Base-by-base conservation (phyloP, 345 rosid genomes). In the Populus pruinosa region DNA sequence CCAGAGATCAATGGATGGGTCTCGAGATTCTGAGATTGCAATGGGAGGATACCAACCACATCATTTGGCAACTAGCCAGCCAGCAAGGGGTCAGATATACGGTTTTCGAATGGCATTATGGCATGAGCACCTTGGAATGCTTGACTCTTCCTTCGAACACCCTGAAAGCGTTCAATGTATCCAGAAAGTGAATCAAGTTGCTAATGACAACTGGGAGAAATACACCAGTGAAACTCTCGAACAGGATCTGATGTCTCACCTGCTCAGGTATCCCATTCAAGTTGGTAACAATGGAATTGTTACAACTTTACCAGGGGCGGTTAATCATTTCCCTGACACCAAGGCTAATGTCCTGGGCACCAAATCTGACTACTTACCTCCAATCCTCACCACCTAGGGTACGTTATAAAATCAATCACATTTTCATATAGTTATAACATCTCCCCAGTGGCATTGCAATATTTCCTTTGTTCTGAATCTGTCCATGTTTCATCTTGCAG, bases 1-100 rank as follows among this genome's bases (percentile, higher is more conserved):
- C 79, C 94, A 94, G 83, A 88, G 98, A 50, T 94, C 98, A 64
- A 90, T 94, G 97, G 96, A 90, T 53, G 98, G 98, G 8, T 90
- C 79, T 38, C 82, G 97, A 69, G 97, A 94, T 83, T 77, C 97
- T 0, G 98, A 92, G 83, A 90, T 94, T 1, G 96, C 96, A 5
- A 92, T 94, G 90, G 98, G 97, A 41, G 98, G 91, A 50, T 92
- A 84, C 80, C 97, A 94, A 41, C 97, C 97, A 4, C 56, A 81
- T 35, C 89, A 89, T 86, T 53, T 94, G 43, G 84, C 83, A 21
- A 66, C 80, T 2, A 39, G 27, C 8, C 2, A 11, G 73, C 74
- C 81, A n/a, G 87, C 87, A 0, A 66, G 41, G 4, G 98, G 97
- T 0, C 85, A 89, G 59, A 87, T 92, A 35, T 79, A 84, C 31